Percentiles rank a stretch among this genome's conserved stretches.
These are phyloP conservation scores for Thalassiosira mediterranea DNA, from an alignment of 352 stramenopile genomes.

Conservation along the genomic window DNA sequence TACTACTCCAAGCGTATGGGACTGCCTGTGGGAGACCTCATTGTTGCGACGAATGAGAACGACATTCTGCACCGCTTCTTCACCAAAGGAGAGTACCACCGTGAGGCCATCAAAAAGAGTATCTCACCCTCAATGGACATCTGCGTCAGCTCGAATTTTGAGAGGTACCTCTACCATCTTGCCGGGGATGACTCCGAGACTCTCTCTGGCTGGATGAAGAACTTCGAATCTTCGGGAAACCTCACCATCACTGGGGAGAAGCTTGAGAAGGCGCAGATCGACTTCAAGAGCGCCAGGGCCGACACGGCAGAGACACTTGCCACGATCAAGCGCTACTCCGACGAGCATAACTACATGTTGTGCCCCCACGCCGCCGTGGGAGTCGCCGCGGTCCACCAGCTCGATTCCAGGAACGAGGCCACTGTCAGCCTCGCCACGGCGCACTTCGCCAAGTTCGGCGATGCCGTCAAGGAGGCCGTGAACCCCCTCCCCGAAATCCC, in stretches of 20 bases:
- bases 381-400: constrained; percentile 89
- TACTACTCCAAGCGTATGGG: constrained; percentile 97
- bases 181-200: constrained; percentile 91
- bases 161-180: constrained; percentile 97
- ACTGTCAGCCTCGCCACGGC: constrained; percentile 96
- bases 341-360: constrained; percentile 92
- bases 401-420: constrained; percentile 82
- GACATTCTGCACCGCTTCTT: constrained; percentile 99
- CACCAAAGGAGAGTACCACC: constrained; percentile 94
- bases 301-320: constrained; percentile 87
- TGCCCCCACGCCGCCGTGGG: constrained; percentile 97
- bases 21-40: constrained; percentile 93
- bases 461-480: constrained; percentile 90
- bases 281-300: constrained; percentile 93
- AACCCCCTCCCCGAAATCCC: constrained; percentile 72
- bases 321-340: constrained; percentile 91
- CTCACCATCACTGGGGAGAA: constrained; percentile 91
- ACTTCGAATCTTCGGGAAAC: constrained; percentile 93
- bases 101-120: constrained; percentile 90
- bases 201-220: constrained; percentile 92
- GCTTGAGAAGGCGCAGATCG: constrained; percentile 88
- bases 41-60: constrained; percentile 99
- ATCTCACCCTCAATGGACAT: constrained; percentile 99
- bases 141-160: constrained; percentile 99
- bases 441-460: constrained; percentile 97